A percentile compares a stretch with the other conserved stretches of the same genome.
Evolutionary conservation across 768 basidiomycete species (phyloP).

Genomic region (Lactarius sanguifluus): DNA sequence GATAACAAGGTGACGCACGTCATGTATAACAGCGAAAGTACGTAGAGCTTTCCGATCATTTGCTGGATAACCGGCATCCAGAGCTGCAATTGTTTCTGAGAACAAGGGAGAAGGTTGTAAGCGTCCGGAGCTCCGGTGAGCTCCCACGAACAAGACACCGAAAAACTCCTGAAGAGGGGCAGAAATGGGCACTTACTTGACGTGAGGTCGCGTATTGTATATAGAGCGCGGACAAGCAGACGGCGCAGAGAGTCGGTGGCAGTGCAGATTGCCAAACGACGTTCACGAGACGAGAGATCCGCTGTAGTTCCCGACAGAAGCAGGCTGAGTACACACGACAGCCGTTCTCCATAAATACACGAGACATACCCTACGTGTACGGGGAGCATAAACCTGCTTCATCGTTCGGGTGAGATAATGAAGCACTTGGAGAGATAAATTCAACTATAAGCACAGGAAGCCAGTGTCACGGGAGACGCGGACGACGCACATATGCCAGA

Average conservation of each 20-base stretch:
- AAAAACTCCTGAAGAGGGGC: background rate
- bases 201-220: background rate
- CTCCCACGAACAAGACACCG: background rate
- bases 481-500: background rate
- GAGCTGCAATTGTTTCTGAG: constrained; percentile 1
- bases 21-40: constrained; percentile 16
- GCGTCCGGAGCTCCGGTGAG: background rate
- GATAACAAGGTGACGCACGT: background rate
- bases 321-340: background rate
- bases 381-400: background rate
- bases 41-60: constrained; percentile 20
- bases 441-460: background rate
- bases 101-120: background rate
- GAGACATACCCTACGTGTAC: constrained; percentile 11
- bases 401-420: background rate
- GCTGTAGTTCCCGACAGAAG: background rate
- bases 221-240: background rate
- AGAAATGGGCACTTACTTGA: background rate
- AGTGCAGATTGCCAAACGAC: constrained; percentile 18
- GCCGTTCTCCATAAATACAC: background rate
- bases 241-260: constrained; percentile 18
- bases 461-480: background rate
- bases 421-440: background rate
- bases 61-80: constrained; percentile 9
- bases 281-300: constrained; percentile 12